Base-by-base conservation (phyloP, 2,329 filamentous ascomycete species). In the Remersonia thermophila region DNA sequence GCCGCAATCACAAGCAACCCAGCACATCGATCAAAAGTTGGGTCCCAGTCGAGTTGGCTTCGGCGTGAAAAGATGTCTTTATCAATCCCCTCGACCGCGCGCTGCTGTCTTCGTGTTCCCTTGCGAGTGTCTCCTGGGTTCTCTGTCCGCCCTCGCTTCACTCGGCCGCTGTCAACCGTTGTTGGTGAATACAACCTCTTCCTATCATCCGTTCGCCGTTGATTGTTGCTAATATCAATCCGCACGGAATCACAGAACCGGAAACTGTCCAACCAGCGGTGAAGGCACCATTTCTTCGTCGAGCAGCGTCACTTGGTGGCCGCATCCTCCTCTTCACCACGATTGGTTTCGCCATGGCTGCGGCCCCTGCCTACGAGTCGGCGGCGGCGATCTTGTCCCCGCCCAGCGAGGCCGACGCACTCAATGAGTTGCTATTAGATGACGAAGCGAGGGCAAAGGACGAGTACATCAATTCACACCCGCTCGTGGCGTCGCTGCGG, bases 381-480 rank as follows among this genome's bases (percentile, higher is more conserved):
- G 57, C 69, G 32, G 60, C 60, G 32, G 63, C 59, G 35, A 57
- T 74, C 43, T 45, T 71, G 40, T 60, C 65, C 40, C 71, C 73
- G 14, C 41, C 46, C 11, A 44, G 31, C 33, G 82, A 93, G 59
- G 75, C 73, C 50, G 83, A 93, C 48, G 82, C 81, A 15, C 69
- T 91, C 42, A 55, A 58, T 4, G 20, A 23, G 20, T 9, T 23
- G 9, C 20, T 23, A 5, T 9, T 23, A 9, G 20, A 23, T 53
- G 69, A 69, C 9, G 61, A 69, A 37, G 57, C 65, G 18, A 60
- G 51, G 44, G 68, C 72, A 43, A 73, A 93, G 49, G 80, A 95
- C 47, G 66, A 74, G 7, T 71, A 73, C 52, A 84, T 96, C 56
- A 72, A 77, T 51, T 71, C 66, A 31, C 85, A 91, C 61, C 80